Base-by-base conservation (phyloP, 495 filamentous ascomycete species). In the Hyaloscypha finlandica region DNA sequence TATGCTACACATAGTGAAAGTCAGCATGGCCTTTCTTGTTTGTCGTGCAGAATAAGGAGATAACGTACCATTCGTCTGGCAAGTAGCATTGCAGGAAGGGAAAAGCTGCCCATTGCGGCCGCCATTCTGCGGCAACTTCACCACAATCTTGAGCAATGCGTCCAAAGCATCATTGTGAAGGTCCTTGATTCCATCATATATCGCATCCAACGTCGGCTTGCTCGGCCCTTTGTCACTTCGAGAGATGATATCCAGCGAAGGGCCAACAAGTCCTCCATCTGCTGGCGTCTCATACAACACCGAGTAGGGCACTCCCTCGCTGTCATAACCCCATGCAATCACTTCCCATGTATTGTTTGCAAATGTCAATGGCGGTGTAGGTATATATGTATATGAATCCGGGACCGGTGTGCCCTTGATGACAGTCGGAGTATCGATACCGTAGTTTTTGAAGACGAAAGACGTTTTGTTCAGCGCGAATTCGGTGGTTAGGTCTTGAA, bases 51-150 rank as follows among this genome's bases (percentile, higher is more conserved):
- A 16, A 3, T 11, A 2, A 48, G 11, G 4, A 14, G 11, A 12
- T 14, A 16, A 64, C 51, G 29, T 56, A 64, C 61, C 51, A 64
- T 64, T 64, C 22, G 51, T 55, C 51, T 31, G 20, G 35, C 61
- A 64, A 55, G 51, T 54, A 20, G 61, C 61, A 56, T 64, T 55
- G 61, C 61, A 64, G 33, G 61, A 20, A 1, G 61, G 61, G 53
- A 52, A 64, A 3, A 33, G 12, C 48, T 64, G 29, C n/a, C 61
- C 61, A 64, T 64, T 35, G 19, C 61, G 22, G 19, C 48, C 51
- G 1, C 61, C 61, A 56, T 64, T 56, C 51, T 64, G 61, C 29
- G 31, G 22, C 30, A 64, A 20, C 3, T 31, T 31, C 12, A 64
- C n/a, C 19, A 55, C 61, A 30, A 16, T 31, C 19, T 20, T 30